A percentile compares a stretch with the other conserved stretches of the same genome.
These are phyloP conservation scores for Pyricularia sp. DNA, from an alignment of 2,329 filamentous ascomycete genomes.

Conservation along the genomic window DNA sequence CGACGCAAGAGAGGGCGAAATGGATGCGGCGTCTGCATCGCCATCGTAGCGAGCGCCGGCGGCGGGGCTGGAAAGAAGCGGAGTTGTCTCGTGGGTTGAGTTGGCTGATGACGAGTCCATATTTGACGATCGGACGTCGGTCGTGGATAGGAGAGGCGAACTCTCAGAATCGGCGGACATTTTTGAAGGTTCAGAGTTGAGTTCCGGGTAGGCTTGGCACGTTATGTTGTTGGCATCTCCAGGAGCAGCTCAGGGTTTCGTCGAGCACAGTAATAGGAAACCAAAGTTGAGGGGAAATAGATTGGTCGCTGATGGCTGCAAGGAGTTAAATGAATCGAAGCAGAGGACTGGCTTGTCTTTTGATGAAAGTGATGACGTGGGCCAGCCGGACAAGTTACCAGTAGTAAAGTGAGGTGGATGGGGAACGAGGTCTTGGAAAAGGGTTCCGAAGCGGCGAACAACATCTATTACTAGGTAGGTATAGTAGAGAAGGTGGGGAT, in stretches of 20 bases:
- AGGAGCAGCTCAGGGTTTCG: not conserved
- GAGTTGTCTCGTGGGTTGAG: conserved; percentile 31
- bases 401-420: not conserved
- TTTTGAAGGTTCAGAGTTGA: not conserved
- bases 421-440: not conserved
- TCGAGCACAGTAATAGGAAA: not conserved
- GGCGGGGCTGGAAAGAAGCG: conserved; percentile 30
- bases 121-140: conserved; percentile 12
- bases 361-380: not conserved
- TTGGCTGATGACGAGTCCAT: conserved; percentile 10
- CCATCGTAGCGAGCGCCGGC: conserved; percentile 22
- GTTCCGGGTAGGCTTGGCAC: not conserved
- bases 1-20: conserved; percentile 13
- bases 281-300: not conserved
- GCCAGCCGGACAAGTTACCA: not conserved
- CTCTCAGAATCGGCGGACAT: conserved; percentile 32
- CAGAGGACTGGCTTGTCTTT: not conserved
- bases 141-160: conserved; percentile 28
- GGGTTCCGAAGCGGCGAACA: not conserved
- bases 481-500: not conserved
- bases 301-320: not conserved
- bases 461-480: not conserved
- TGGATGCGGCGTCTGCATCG: conserved; percentile 17
- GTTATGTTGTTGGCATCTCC: not conserved
- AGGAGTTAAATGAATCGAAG: not conserved